Evolutionary conservation across 257 asterid species (phyloP).

Genomic region (Perilla frutescens): DNA sequence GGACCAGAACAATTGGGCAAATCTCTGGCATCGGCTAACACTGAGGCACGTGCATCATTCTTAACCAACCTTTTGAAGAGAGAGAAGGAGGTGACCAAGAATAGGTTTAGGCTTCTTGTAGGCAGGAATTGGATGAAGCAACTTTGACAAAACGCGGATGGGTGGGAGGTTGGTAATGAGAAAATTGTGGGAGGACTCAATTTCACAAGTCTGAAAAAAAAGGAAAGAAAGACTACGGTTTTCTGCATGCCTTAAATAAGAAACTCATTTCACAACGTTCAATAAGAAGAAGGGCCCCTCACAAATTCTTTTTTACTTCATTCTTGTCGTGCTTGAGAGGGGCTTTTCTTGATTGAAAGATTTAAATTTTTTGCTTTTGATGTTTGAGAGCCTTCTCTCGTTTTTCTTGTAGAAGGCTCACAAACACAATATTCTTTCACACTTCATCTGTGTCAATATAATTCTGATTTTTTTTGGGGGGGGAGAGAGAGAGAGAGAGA

Average conservation of each 20-base stretch:
- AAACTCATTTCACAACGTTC: slow-evolving; percentile 15
- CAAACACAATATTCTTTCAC: slow-evolving; percentile 5
- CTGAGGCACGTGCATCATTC: slow-evolving; percentile 53
- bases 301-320: background rate
- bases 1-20: slow-evolving; percentile 36
- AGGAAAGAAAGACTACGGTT: background rate
- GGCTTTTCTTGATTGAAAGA: slow-evolving; percentile 32
- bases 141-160: slow-evolving; percentile 32
- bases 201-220: slow-evolving; percentile 26
- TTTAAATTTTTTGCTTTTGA: slow-evolving; percentile 23
- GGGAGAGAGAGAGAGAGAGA: background rate
- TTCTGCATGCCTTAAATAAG: slow-evolving; percentile 21
- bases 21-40: slow-evolving; percentile 38
- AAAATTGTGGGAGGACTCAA: slow-evolving; percentile 50
- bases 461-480: background rate
- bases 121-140: slow-evolving; percentile 28
- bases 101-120: background rate
- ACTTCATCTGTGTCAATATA: background rate
- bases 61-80: slow-evolving; percentile 29
- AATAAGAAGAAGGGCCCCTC: slow-evolving; percentile 31
- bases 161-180: slow-evolving; percentile 49
- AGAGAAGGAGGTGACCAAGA: background rate
- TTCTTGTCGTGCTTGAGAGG: slow-evolving; percentile 5
- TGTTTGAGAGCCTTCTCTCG: slow-evolving; percentile 62
- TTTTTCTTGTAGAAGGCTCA: slow-evolving; percentile 67